Evolutionary conservation across 805 yeast genomes (phyloP).

Genomic region (Saturnispora mendoncae): DNA sequence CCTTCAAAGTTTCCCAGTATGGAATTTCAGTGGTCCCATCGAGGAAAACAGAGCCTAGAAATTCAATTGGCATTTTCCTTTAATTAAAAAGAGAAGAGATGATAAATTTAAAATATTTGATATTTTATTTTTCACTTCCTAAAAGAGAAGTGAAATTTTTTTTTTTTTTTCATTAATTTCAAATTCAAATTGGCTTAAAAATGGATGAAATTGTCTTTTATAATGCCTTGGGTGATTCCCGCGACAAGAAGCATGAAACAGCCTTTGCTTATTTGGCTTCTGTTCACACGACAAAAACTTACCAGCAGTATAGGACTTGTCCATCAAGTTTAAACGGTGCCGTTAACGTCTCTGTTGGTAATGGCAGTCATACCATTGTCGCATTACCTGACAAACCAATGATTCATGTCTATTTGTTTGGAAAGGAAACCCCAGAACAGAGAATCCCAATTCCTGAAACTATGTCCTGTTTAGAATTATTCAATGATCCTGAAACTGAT

Average conservation of each 20-base stretch:
- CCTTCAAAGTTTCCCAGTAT: constrained; percentile 52
- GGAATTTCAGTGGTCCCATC: constrained; percentile 77
- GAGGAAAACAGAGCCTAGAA: constrained; percentile 53
- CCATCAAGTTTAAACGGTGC: constrained; percentile 40
- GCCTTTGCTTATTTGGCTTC: constrained; percentile 33
- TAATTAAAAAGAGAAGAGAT: background rate
- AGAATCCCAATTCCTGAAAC: constrained; percentile 79
- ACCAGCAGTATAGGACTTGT: constrained; percentile 45
- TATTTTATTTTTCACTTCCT: background rate
- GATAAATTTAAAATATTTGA: too few species aligned
- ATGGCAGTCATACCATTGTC: constrained; percentile 47
- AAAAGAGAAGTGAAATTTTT: too few species aligned
- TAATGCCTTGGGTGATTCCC: constrained; percentile 36
- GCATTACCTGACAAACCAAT: constrained; percentile 68
- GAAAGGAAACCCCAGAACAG: constrained; percentile 67
- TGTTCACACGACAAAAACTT: constrained; percentile 39
- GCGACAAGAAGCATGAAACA: constrained; percentile 31
- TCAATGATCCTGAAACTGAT: constrained; percentile 13
- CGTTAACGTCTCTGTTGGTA: constrained; percentile 36
- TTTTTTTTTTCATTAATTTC: background rate
- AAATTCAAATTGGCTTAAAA: constrained; percentile 31
- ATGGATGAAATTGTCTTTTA: constrained; percentile 49
- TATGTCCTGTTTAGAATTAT: constrained; percentile 43
- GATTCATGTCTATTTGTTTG: constrained; percentile 61
- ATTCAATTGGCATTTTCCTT: constrained; percentile 69